A percentile compares a stretch with the other conserved stretches of the same genome.
These are phyloP conservation scores for Arctostaphylos glauca DNA, from an alignment of 148 eudicot genomes.

Conservation along the genomic window DNA sequence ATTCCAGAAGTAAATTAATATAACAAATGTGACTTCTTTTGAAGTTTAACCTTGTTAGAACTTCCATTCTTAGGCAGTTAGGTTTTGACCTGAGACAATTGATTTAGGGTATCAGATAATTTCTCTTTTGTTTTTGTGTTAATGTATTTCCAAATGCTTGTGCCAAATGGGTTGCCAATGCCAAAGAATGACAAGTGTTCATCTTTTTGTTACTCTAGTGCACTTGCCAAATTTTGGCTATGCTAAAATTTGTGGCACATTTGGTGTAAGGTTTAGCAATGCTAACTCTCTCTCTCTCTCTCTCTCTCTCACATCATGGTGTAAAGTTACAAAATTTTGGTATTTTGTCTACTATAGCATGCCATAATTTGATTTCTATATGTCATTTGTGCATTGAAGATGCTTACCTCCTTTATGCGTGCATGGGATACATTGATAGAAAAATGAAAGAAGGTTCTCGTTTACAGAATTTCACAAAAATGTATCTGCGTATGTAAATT, in stretches of 20 bases:
- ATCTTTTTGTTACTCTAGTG: background rate
- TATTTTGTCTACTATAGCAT: no score
- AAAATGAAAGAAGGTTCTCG: background rate
- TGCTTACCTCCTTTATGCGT: background rate
- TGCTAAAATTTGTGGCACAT: no score
- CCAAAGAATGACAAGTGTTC: background rate
- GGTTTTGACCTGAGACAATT: background rate
- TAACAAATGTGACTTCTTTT: background rate
- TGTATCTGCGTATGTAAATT: background rate
- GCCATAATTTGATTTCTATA: no score
- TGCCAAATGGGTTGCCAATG: background rate
- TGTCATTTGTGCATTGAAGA: no score
- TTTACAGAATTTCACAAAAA: background rate
- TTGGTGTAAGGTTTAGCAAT: background rate
- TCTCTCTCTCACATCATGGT: no score
- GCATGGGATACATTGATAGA: background rate
- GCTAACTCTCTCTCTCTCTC: no score
- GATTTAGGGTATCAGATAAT: conserved; percentile 8
- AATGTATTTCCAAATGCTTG: background rate
- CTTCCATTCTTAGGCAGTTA: background rate
- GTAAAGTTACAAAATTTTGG: no score
- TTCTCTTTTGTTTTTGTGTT: background rate
- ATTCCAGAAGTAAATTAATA: background rate
- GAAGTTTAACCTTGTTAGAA: background rate
- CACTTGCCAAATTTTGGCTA: background rate